These are phyloP conservation scores for Cladosporium sp. DNA, from an alignment of 2,329 filamentous ascomycete species.

Conservation along the genomic window DNA sequence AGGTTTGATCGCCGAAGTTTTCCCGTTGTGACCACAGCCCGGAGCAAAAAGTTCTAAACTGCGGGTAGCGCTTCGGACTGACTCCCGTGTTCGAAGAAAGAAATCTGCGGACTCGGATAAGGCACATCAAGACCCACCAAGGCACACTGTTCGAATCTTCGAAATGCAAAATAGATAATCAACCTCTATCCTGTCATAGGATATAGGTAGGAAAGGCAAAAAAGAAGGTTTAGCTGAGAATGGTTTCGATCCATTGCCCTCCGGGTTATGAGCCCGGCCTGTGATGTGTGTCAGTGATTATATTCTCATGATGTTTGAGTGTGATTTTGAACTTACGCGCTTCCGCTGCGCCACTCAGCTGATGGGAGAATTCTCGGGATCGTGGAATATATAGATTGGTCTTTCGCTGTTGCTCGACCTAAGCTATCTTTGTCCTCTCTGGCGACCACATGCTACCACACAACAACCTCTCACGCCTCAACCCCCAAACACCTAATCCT, in stretches of 20 bases:
- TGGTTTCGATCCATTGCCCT: conserved; percentile 14
- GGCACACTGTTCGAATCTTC: background rate
- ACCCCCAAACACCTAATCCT: conserved; percentile 55
- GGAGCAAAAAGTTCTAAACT: background rate
- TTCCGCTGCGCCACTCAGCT: conserved; percentile 13
- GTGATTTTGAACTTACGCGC: background rate
- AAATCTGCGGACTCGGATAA: no score
- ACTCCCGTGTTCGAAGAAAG: no score
- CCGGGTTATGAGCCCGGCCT: conserved; percentile 12
- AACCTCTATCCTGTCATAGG: background rate
- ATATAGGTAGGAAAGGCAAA: background rate
- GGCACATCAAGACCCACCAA: no score
- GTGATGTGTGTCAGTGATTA: background rate
- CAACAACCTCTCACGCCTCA: background rate
- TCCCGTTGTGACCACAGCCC: background rate
- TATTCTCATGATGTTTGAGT: background rate
- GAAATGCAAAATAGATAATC: background rate
- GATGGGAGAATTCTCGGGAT: background rate
- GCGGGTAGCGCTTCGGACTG: background rate
- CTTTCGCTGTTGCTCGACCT: background rate
- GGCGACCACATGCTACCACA: background rate
- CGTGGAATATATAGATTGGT: background rate
- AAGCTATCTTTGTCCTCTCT: background rate
- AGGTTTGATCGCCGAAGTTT: background rate
- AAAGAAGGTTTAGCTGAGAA: conserved; percentile 2